phyloP scores from a whole-genome alignment of 371 early-diverging fungal genomes.

The Mucor piriformis region DNA sequence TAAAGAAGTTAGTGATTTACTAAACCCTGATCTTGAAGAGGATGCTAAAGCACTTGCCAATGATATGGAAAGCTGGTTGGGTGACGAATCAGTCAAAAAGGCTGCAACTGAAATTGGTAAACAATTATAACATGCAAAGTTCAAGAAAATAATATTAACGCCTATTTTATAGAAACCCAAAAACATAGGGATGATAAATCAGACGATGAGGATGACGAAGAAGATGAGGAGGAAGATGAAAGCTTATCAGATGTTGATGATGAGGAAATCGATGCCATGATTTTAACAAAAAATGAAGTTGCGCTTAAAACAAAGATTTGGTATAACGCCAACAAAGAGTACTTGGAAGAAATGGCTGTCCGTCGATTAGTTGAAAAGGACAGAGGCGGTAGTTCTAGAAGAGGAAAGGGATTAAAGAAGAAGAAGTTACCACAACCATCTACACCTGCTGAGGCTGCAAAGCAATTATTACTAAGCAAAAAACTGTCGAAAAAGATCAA shows the following conservation, averaged over 20 bases:
- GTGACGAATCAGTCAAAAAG: conserved; percentile 27
- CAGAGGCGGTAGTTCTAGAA: conserved; percentile 42
- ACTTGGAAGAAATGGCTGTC: conserved; percentile 75
- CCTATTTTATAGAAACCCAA: not conserved
- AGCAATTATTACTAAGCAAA: conserved; percentile 65
- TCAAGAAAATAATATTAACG: not conserved
- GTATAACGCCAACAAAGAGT: conserved; percentile 87
- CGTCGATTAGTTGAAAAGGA: conserved; percentile 53
- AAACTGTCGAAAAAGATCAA: conserved; percentile 91
- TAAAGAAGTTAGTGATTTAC: conserved; percentile 24
- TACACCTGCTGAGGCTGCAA: conserved; percentile 79
- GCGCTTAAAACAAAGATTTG: conserved; percentile 80
- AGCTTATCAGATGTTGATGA: conserved; percentile 74
- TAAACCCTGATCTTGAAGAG: conserved; percentile 23
- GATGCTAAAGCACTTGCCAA: conserved; percentile 35
- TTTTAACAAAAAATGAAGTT: conserved; percentile 78
- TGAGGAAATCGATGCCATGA: conserved; percentile 73
- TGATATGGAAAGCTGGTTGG: conserved; percentile 51
- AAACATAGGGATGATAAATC: conserved; percentile 8
- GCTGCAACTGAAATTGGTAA: conserved; percentile 44
- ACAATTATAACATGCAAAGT: too few relatives aligned
- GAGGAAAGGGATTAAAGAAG: conserved; percentile 32
- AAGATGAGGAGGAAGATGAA: conserved; percentile 10
- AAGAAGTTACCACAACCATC: conserved; percentile 35
- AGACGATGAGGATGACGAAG: conserved; percentile 18